Percentiles rank a stretch among this genome's conserved stretches.
Evolutionary conservation across 106 monocot genomes (phyloP).

Genomic region (Alisma plantagoaquatica): DNA sequence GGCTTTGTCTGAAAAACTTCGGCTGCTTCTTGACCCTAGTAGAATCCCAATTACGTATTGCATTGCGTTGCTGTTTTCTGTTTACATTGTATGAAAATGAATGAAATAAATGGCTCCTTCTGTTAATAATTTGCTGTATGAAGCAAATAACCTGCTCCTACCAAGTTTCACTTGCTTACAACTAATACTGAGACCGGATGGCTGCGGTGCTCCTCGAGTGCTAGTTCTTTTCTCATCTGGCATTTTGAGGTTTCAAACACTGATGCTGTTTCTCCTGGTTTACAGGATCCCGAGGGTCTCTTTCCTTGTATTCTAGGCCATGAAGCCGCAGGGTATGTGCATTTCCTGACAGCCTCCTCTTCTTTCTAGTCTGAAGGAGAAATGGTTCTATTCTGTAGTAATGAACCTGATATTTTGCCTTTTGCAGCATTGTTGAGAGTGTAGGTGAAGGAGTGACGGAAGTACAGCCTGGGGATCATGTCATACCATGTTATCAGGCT

Average conservation of each 20-base stretch:
- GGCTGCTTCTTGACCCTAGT: too few relatives aligned
- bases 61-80: too few relatives aligned
- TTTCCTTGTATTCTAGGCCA: slow-evolving; percentile 99
- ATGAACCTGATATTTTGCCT: background rate
- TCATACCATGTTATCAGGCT: slow-evolving; percentile 98
- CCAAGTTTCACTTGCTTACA: background rate
- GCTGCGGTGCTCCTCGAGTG: too few relatives aligned
- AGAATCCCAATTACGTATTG: too few relatives aligned
- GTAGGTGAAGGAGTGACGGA: slow-evolving; percentile 98
- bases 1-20: too few relatives aligned
- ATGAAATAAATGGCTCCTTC: slow-evolving; percentile 82
- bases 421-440: slow-evolving; percentile 86
- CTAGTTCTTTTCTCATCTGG: background rate
- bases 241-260: background rate
- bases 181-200: background rate
- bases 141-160: background rate
- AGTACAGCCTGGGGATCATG: slow-evolving; percentile 98
- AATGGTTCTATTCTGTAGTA: too few relatives aligned
- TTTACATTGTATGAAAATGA: too few relatives aligned
- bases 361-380: too few relatives aligned
- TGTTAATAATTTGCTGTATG: background rate
- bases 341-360: too few relatives aligned
- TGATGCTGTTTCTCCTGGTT: background rate
- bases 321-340: slow-evolving; percentile 88
- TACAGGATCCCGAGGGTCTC: slow-evolving; percentile 97